Conservation (phyloP, 345 rosid species). For the Triadica sebifera region DNA sequence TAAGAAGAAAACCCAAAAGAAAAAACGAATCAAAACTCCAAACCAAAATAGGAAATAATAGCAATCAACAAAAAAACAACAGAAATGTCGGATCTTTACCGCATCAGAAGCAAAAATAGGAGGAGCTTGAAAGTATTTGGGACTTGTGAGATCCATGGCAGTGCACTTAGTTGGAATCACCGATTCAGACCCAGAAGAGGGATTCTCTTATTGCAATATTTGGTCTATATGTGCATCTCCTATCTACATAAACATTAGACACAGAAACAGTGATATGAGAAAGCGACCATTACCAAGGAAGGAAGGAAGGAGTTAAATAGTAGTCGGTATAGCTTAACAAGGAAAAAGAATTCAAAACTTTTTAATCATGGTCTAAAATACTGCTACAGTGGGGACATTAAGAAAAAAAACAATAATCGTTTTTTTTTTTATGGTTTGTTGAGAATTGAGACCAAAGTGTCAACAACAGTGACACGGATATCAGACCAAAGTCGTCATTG, state of each 20-base stretch:
- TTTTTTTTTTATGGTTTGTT: background rate
- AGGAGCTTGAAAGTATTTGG: conserved; percentile 41
- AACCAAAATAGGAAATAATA: background rate
- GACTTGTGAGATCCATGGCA: conserved; percentile 48
- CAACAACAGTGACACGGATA: background rate
- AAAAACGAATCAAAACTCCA: background rate
- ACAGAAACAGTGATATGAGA: conserved; percentile 23
- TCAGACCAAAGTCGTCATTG: background rate
- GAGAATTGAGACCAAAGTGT: background rate
- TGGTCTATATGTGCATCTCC: background rate
- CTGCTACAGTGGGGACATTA: conserved; percentile 10
- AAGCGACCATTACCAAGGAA: conserved; percentile 18
- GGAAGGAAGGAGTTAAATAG: conserved; percentile 21
- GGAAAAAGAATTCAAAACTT: conserved; percentile 28
- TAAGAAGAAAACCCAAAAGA: background rate
- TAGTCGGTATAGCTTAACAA: conserved; percentile 11
- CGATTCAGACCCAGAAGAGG: background rate
- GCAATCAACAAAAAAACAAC: background rate
- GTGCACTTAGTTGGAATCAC: background rate
- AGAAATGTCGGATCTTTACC: conserved; percentile 26
- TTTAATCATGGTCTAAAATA: background rate
- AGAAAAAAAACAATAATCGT: background rate
- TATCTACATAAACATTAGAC: conserved; percentile 7
- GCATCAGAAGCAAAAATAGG: conserved; percentile 32
- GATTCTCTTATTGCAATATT: background rate